Percentiles rank a stretch among this genome's conserved stretches.
Evolutionary conservation across 139 green algal genomes (phyloP).

Genomic region (Pseudopediastrum boryanum): DNA sequence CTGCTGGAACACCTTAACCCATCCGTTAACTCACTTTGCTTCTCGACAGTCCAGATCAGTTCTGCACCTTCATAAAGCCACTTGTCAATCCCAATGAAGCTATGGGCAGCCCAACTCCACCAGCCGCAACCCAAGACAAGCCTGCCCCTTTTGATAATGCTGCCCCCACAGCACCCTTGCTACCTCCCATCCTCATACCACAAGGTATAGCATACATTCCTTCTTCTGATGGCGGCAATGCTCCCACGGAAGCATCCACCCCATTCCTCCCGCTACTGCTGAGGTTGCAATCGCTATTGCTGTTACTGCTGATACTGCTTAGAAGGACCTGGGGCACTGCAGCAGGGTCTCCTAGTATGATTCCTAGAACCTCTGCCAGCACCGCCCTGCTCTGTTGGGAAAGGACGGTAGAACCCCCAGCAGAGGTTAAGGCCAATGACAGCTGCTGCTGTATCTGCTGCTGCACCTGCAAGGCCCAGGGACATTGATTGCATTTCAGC

Average conservation of each 20-base stretch:
- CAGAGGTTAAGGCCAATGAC: too few relatives aligned
- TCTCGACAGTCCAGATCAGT: too few relatives aligned
- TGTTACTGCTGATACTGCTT: not conserved
- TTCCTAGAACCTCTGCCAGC: too few relatives aligned
- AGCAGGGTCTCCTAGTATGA: not conserved
- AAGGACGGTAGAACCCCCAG: too few relatives aligned
- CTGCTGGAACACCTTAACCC: too few relatives aligned
- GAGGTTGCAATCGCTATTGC: not conserved
- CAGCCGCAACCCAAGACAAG: not conserved
- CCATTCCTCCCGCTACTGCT: not conserved
- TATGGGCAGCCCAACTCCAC: not conserved
- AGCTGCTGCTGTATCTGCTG: too few relatives aligned
- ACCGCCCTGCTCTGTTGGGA: too few relatives aligned
- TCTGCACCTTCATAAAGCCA: constrained; percentile 25
- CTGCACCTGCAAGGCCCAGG: too few relatives aligned
- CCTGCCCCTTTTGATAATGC: not conserved
- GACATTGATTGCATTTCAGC: too few relatives aligned
- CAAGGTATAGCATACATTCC: not conserved
- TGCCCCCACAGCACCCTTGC: not conserved
- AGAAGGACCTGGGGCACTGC: not conserved
- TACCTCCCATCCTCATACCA: not conserved
- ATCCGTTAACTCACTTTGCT: too few relatives aligned
- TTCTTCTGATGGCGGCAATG: not conserved
- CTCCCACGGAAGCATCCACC: not conserved
- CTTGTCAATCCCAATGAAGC: not conserved